These are phyloP conservation scores for Vitis hybrid DNA, from an alignment of 177 flowering plant species.

Conservation along the genomic window DNA sequence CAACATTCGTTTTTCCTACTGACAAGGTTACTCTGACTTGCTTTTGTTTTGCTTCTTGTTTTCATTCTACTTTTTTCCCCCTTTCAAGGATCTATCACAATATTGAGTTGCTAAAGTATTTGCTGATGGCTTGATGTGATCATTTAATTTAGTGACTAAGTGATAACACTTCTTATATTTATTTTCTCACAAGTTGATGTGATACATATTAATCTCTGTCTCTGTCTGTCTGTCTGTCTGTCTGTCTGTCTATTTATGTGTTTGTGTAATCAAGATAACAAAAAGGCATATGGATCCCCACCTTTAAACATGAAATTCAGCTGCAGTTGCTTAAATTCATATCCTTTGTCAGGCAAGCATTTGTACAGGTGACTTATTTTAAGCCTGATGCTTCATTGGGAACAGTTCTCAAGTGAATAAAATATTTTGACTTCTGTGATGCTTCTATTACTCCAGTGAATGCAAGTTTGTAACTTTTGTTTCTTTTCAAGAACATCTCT, in stretches of 20 bases:
- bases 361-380: too few relatives aligned
- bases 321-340: too few relatives aligned
- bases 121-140: neutral
- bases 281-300: neutral
- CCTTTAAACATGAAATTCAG: too few relatives aligned
- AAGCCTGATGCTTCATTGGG: too few relatives aligned
- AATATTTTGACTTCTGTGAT: too few relatives aligned
- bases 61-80: neutral
- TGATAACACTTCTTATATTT: neutral
- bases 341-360: too few relatives aligned
- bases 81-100: neutral
- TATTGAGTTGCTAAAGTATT: neutral
- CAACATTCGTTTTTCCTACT: conserved; percentile 87
- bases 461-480: too few relatives aligned
- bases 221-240: neutral
- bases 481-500: too few relatives aligned
- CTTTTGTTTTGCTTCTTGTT: neutral
- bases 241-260: neutral
- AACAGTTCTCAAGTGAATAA: too few relatives aligned
- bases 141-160: neutral
- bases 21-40: conserved; percentile 60
- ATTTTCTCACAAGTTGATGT: neutral
- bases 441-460: too few relatives aligned
- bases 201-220: neutral
- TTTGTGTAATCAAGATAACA: too few relatives aligned